These are phyloP conservation scores for Tylopilus sp. DNA, from an alignment of 768 basidiomycete genomes.

Conservation along the genomic window DNA sequence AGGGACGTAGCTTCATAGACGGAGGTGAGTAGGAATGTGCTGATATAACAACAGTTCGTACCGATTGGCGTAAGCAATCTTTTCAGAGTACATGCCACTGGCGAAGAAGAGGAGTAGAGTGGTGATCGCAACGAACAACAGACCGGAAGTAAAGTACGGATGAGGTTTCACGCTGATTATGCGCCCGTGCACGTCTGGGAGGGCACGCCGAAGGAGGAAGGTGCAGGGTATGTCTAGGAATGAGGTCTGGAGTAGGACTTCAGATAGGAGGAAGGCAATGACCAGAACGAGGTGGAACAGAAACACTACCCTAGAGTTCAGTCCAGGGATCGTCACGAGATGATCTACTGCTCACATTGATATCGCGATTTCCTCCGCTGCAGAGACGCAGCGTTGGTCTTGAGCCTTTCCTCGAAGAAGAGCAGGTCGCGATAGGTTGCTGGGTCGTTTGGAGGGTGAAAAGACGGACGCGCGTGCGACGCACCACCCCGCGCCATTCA, in stretches of 20 bases:
- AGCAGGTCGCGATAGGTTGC: constrained; percentile 86
- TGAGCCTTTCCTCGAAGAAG: constrained; percentile 94
- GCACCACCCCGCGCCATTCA: constrained; percentile 26
- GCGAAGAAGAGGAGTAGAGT: constrained; percentile 94
- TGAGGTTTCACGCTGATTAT: constrained; percentile 47
- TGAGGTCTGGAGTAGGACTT: constrained; percentile 68
- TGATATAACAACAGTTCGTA: constrained; percentile 39
- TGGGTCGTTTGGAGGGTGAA: constrained; percentile 66
- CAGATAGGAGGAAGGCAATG: constrained; percentile 69
- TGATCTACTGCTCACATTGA: constrained; percentile 53
- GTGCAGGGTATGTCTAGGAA: constrained; percentile 64
- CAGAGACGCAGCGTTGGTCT: constrained; percentile 82
- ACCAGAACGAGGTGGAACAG: constrained; percentile 63
- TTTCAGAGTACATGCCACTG: constrained; percentile 93
- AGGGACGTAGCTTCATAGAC: constrained; percentile 76
- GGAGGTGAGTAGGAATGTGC: constrained; percentile 12
- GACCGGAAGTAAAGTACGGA: constrained; percentile 73
- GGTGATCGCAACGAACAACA: constrained; percentile 84
- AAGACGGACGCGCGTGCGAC: constrained; percentile 34
- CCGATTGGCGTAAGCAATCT: constrained; percentile 96
- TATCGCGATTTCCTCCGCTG: constrained; percentile 79
- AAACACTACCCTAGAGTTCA: constrained; percentile 54
- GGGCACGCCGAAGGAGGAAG: constrained; percentile 42
- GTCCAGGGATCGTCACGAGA: constrained; percentile 16
- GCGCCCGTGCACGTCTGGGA: constrained; percentile 50